Percentiles rank a stretch among this genome's conserved stretches.
Conservation (phyloP, 371 early-diverging fungal species). For the Rhizopus arrhizus region DNA sequence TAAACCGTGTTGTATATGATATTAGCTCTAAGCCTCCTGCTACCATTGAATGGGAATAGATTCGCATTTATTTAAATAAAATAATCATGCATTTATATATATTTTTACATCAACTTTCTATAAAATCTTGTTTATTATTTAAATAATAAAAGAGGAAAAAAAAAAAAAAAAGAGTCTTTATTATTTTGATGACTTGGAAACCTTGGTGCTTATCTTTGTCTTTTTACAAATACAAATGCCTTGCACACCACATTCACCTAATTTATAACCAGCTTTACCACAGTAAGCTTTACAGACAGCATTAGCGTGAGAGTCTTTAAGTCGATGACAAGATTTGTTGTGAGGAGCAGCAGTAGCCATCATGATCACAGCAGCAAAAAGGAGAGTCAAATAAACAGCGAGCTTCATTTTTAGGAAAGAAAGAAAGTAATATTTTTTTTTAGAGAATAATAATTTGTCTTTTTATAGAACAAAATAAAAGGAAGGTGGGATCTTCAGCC, state of each 20-base stretch:
- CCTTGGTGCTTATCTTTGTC: neutral
- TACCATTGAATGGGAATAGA: constrained; percentile 93
- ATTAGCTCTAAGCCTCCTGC: constrained; percentile 94
- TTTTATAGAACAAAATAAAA: too few species aligned
- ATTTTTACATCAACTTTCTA: neutral
- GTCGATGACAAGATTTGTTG: constrained; percentile 15
- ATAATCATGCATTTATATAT: constrained; percentile 4
- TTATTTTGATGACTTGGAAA: too few species aligned
- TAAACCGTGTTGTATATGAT: constrained; percentile 97
- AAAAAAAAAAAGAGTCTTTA: neutral
- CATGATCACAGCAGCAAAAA: constrained; percentile 12
- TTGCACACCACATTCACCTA: constrained; percentile 26
- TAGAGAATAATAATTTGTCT: too few species aligned
- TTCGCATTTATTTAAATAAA: constrained; percentile 4
- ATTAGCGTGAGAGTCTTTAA: constrained; percentile 23
- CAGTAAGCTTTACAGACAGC: constrained; percentile 27
- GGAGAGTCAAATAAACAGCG: constrained; percentile 9
- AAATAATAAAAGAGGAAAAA: neutral
- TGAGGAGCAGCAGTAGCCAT: constrained; percentile 28
- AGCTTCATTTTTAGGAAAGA: constrained; percentile 19
- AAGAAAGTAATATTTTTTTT: neutral
- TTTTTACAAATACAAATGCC: constrained; percentile 30
- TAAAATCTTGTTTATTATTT: neutral
- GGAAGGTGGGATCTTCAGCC: too few species aligned
- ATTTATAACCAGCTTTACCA: constrained; percentile 18